Evolutionary conservation across 2,329 filamentous ascomycete species (phyloP), one percentile per base, ranked within the genome.

Genomic region (Fusarium caatingaense): DNA sequence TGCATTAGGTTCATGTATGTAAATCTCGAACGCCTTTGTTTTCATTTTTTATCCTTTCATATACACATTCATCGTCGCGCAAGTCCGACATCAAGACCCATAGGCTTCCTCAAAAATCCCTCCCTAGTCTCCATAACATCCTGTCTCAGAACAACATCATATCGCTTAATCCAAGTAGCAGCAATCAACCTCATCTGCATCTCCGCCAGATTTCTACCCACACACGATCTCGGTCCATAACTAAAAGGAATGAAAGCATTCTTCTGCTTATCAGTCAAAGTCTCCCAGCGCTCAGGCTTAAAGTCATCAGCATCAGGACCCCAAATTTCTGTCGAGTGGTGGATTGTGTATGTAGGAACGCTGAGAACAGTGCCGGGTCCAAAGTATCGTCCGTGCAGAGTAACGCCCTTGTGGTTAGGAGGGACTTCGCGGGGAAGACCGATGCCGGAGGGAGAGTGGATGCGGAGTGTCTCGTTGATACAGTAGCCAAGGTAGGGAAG

Each of bases 151-250:
- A 78, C 75, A 0, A 88, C 85, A 13, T 82, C 76, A 59, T 87
- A 89, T 73, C 86, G 77, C 62, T 82, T 80, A 11, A 81, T 83
- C 87, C 86, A 92, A 55, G 92, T 93, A 0, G 86, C 86, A 7
- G 90, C 88, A 65, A 96, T 95, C 45, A 94, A 84, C 73, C 91
- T 89, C 82, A 97, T 84, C 79, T 97, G 93, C 92, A 97, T 95
- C 83, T 96, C 93, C 0, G 93, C 93, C 18, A 97, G 88, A 63
- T 97, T 96, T 23, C 92, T 80, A 0, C 93, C 93, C 1, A 96
- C 92, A 63, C 91, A 93, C 3, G 89, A 86, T 10, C 91, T 80
- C 0, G 91, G 90, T 0, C 91, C 91, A 34, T 89, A 83, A 66
- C 90, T 92, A 74, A 96, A 97, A 0, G 91, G 91, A 32, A 93